phyloP scores from a whole-genome alignment of 257 asterid species.

The Gentiana straminea region DNA sequence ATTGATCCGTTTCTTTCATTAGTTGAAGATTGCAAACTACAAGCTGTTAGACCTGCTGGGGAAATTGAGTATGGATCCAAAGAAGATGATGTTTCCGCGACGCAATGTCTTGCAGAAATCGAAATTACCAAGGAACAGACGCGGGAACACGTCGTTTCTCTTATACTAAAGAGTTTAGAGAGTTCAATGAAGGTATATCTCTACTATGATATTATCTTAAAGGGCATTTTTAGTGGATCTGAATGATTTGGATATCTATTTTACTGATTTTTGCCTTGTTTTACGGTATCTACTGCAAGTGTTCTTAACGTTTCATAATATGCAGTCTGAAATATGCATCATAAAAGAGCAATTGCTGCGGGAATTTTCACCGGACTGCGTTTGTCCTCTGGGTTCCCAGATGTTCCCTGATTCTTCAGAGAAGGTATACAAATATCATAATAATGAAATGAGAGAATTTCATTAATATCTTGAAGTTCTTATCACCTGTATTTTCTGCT shows the following conservation, averaged over 20 bases:
- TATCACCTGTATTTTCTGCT: conserved; percentile 10
- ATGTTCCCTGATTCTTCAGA: conserved; percentile 28
- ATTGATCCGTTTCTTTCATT: conserved; percentile 75
- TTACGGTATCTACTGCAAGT: no score
- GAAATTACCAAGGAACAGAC: conserved; percentile 46
- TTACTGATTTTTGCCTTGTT: no score
- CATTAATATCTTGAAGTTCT: conserved; percentile 20
- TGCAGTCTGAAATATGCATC: no score
- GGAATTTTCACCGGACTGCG: no score
- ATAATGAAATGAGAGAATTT: conserved; percentile 27
- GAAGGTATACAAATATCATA: conserved; percentile 19
- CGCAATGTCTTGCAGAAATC: conserved; percentile 49
- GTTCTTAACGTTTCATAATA: no score
- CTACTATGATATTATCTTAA: neutral
- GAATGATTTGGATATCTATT: no score
- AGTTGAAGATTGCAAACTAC: conserved; percentile 70
- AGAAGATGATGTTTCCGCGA: conserved; percentile 63
- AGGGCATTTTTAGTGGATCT: neutral
- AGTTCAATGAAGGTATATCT: conserved; percentile 34
- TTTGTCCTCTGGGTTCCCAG: conserved; percentile 27
- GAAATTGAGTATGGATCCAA: conserved; percentile 48
- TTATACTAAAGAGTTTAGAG: conserved; percentile 44
- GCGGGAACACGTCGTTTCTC: conserved; percentile 45
- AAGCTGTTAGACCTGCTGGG: conserved; percentile 34
- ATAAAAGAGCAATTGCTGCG: no score